These are phyloP conservation scores for Petunia hybrid DNA, from an alignment of 305 asterid species.

Conservation along the genomic window DNA sequence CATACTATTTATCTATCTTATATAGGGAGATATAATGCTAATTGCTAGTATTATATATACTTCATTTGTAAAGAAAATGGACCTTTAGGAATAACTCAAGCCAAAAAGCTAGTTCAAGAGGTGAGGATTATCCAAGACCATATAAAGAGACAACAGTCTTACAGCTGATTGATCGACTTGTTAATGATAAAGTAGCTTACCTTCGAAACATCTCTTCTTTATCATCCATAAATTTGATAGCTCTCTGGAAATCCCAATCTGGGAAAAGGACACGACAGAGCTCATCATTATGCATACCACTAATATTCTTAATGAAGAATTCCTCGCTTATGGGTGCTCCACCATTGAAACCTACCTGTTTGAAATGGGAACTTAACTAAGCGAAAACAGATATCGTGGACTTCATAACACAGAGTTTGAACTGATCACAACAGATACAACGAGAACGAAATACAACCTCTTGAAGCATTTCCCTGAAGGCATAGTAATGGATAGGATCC, in stretches of 20 bases:
- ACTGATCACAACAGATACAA: neutral
- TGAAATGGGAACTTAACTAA: neutral
- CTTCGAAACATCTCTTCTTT: conserved; percentile 84
- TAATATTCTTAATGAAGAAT: conserved; percentile 61
- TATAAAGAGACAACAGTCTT: too few relatives aligned
- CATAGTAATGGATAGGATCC: conserved; percentile 78
- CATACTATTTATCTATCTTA: neutral
- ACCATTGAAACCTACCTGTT: conserved; percentile 74
- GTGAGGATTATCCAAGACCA: too few relatives aligned
- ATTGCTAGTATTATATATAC: neutral
- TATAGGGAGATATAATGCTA: neutral
- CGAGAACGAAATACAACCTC: conserved; percentile 49
- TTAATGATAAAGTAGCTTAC: conserved; percentile 38
- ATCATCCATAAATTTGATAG: conserved; percentile 65
- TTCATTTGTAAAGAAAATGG: neutral
- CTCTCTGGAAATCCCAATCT: conserved; percentile 66
- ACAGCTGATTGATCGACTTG: neutral
- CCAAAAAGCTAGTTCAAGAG: too few relatives aligned
- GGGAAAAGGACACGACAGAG: conserved; percentile 67
- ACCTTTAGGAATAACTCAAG: too few relatives aligned
- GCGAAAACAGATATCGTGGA: neutral
- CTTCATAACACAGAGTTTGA: neutral
- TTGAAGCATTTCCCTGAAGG: conserved; percentile 87
- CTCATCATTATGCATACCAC: conserved; percentile 84
- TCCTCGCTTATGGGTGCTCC: conserved; percentile 79